Evolutionary conservation across 768 basidiomycete species (phyloP).

Genomic region (Auricularia heimuer): DNA sequence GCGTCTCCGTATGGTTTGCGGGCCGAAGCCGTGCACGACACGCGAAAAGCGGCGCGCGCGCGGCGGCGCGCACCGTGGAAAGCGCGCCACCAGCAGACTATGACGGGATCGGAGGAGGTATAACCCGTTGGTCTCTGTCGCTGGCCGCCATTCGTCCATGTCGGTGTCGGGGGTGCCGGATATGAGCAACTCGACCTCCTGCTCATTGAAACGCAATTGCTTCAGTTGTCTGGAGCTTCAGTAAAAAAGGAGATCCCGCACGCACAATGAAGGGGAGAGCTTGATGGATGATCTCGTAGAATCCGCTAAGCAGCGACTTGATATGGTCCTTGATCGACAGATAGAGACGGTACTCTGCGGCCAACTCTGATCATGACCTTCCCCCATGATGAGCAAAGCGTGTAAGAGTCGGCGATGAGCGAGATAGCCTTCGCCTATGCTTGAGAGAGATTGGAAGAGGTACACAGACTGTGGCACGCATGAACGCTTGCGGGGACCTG

Average conservation of each 20-base stretch:
- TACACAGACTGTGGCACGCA: no score
- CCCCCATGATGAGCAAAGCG: constrained; percentile 21
- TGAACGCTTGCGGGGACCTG: no score
- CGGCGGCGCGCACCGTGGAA: constrained; percentile 38
- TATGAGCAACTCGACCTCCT: constrained; percentile 88
- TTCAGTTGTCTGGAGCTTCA: constrained; percentile 13
- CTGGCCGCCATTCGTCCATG: constrained; percentile 92
- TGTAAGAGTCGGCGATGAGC: no score
- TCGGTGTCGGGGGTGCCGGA: constrained; percentile 97
- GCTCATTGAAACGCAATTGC: constrained; percentile 70
- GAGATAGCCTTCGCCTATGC: no score
- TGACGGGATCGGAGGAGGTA: constrained; percentile 82
- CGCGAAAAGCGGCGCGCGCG: no score
- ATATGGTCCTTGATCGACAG: constrained; percentile 96
- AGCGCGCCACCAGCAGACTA: constrained; percentile 99
- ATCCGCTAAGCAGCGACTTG: constrained; percentile 77
- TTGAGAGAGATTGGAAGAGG: constrained; percentile 52
- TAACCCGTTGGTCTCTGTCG: constrained; percentile 85
- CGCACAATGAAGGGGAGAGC: constrained; percentile 87
- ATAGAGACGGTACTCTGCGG: constrained; percentile 87
- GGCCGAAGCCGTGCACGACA: constrained; percentile 85
- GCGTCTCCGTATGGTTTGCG: constrained; percentile 85
- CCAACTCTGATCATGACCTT: constrained; percentile 82
- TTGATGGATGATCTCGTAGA: constrained; percentile 97
- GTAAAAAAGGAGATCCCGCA: constrained; percentile 8